These are phyloP conservation scores for Kwoniella sp. DNA, from an alignment of 768 basidiomycete genomes.

Conservation along the genomic window DNA sequence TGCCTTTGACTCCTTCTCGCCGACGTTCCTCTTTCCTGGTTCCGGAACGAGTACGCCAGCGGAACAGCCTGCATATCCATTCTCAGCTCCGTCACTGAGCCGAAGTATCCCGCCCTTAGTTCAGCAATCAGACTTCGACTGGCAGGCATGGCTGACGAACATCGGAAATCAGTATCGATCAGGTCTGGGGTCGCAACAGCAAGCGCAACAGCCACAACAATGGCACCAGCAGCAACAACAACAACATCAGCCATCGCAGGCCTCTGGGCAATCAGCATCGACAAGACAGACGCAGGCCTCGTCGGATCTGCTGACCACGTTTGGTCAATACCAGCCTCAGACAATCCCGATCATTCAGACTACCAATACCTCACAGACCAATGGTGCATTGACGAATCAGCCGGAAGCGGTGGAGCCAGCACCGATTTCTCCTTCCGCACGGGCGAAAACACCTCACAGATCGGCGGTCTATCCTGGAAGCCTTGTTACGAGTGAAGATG, in stretches of 20 bases:
- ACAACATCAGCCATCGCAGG: conserved; percentile 59
- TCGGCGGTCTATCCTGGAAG: conserved; percentile 2
- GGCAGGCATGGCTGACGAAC: conserved; percentile 16
- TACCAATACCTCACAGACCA: background rate
- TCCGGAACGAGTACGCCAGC: background rate
- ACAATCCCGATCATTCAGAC: background rate
- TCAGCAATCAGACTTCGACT: conserved; percentile 14
- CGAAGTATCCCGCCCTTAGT: background rate
- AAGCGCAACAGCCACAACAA: conserved; percentile 2
- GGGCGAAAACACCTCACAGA: background rate
- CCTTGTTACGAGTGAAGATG: conserved; percentile 10
- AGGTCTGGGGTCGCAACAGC: background rate
- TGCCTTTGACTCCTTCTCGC: background rate
- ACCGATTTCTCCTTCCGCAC: conserved; percentile 64
- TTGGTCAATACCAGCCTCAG: background rate
- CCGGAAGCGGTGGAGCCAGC: background rate
- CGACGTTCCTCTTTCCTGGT: background rate
- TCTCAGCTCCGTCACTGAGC: background rate
- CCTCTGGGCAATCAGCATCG: conserved; percentile 65
- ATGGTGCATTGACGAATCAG: background rate
- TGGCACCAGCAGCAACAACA: too few species aligned
- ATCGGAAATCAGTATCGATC: conserved; percentile 7
- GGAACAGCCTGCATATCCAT: background rate
- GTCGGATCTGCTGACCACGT: background rate
- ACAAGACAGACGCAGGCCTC: conserved; percentile 63